phyloP scores from a whole-genome alignment of 176 grass and related monocot genomes.

The Carex pumila region DNA sequence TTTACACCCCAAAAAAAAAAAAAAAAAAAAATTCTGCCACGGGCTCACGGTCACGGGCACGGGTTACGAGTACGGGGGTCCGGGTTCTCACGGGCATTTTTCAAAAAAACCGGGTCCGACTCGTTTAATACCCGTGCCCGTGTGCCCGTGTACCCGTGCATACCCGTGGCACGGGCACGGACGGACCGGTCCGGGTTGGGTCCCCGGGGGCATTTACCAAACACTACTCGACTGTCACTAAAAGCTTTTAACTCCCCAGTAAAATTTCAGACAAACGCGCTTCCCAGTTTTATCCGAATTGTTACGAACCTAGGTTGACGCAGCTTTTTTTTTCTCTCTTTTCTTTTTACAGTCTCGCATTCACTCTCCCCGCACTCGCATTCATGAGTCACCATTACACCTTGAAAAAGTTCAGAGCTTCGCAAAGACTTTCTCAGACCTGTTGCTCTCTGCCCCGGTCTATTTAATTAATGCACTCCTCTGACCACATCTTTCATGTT shows the following conservation, averaged over 20 bases:
- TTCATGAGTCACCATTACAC: constrained; percentile 21
- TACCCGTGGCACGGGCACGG: too few species aligned
- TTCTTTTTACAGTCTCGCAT: background rate
- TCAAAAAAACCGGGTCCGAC: too few species aligned
- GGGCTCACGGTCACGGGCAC: too few species aligned
- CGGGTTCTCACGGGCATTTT: too few species aligned
- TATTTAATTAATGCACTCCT: constrained; percentile 12
- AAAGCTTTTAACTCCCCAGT: background rate
- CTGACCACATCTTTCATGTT: background rate
- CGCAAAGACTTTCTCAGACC: background rate
- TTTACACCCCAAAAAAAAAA: too few species aligned
- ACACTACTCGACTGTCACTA: too few species aligned
- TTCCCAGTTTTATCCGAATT: background rate
- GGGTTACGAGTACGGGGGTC: too few species aligned
- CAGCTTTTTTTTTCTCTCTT: background rate
- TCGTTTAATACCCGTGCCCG: too few species aligned
- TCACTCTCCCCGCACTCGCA: background rate
- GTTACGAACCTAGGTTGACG: background rate
- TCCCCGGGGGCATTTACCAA: too few species aligned
- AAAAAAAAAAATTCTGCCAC: too few species aligned
- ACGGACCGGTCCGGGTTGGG: too few species aligned
- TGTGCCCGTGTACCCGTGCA: too few species aligned
- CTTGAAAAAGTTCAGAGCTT: constrained; percentile 12
- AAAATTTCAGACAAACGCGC: background rate
- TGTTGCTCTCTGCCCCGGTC: background rate